Percentiles rank a stretch among this genome's conserved stretches.
Evolutionary conservation across 352 stramenopile genomes (phyloP).

Genomic region (Globisporangium orthogonon): DNA sequence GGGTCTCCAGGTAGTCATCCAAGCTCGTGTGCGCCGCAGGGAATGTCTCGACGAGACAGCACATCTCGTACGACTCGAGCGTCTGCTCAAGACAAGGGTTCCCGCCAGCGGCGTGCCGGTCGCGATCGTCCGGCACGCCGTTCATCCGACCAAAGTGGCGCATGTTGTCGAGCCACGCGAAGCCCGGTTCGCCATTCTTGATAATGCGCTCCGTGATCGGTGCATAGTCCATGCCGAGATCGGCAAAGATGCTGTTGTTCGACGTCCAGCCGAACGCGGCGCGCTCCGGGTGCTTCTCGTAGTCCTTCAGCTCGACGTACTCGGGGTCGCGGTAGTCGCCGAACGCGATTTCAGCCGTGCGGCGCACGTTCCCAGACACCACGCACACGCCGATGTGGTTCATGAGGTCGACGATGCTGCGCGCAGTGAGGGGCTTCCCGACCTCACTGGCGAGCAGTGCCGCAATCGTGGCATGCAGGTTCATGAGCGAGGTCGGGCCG

Average conservation of each 20-base stretch:
- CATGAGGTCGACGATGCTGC: conserved; percentile 91
- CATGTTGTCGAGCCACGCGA: conserved; percentile 95
- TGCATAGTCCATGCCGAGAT: conserved; percentile 90
- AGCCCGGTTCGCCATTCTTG: conserved; percentile 88
- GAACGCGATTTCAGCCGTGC: conserved; percentile 93
- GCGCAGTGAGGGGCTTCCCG: conserved; percentile 49
- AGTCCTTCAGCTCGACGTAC: conserved; percentile 92
- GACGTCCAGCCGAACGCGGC: conserved; percentile 88
- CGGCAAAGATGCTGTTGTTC: conserved; percentile 93
- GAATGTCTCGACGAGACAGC: conserved; percentile 93
- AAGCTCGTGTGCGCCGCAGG: conserved; percentile 76
- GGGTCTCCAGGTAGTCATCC: conserved; percentile 86
- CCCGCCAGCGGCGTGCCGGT: conserved; percentile 73
- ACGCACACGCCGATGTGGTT: conserved; percentile 90
- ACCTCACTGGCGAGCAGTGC: conserved; percentile 43
- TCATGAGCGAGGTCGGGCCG: conserved; percentile 64
- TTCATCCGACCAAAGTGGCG: conserved; percentile 87
- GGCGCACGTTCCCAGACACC: conserved; percentile 89
- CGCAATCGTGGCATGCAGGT: conserved; percentile 62
- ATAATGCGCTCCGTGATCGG: conserved; percentile 81
- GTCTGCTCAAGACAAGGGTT: conserved; percentile 92
- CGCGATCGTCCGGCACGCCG: conserved; percentile 71
- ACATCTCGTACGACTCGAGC: conserved; percentile 92
- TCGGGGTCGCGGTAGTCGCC: conserved; percentile 79
- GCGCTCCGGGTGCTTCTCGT: conserved; percentile 86